A percentile compares a stretch with the other conserved stretches of the same genome.
Conservation (phyloP, 2,329 filamentous ascomycete species). For the Cadophora luteo-olivacea region DNA sequence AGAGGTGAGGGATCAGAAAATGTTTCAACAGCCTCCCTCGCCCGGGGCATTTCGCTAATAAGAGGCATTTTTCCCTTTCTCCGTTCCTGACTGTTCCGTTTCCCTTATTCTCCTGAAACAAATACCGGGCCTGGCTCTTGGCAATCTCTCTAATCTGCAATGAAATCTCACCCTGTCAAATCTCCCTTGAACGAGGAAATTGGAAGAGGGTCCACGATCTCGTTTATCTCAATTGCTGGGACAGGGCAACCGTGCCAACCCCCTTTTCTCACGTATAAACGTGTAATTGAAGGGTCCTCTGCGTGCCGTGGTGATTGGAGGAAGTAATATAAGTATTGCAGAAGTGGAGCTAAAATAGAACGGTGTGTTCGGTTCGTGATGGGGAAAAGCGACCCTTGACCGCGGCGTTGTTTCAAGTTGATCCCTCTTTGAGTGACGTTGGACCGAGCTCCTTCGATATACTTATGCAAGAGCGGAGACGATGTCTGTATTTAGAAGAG, state of each 20-base stretch:
- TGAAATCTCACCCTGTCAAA: slow-evolving; percentile 6
- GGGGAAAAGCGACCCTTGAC: slow-evolving; percentile 15
- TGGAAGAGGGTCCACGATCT: slow-evolving; percentile 11
- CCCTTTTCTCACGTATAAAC: slow-evolving; percentile 2
- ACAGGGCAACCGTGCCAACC: not conserved
- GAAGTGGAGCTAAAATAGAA: slow-evolving; percentile 15
- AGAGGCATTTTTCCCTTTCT: slow-evolving; percentile 35
- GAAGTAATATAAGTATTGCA: slow-evolving; percentile 19
- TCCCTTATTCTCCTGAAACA: slow-evolving; percentile 15
- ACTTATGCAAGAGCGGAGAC: slow-evolving; percentile 1
- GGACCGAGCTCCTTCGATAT: slow-evolving; percentile 20
- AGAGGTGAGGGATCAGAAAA: slow-evolving; percentile 15
- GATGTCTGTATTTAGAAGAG: not conserved
- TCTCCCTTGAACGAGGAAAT: not conserved
- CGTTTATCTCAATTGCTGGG: not conserved
- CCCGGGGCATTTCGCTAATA: slow-evolving; percentile 36
- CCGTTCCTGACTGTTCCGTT: slow-evolving; percentile 11
- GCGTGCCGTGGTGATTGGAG: slow-evolving; percentile 13
- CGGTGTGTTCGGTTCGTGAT: not conserved
- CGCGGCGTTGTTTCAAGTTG: slow-evolving; percentile 31
- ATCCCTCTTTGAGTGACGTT: slow-evolving; percentile 23
- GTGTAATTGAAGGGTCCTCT: slow-evolving; percentile 24
- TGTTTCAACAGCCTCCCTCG: slow-evolving; percentile 28
- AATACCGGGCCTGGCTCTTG: slow-evolving; percentile 10
- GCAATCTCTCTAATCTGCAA: slow-evolving; percentile 6